phyloP scores from a whole-genome alignment of 139 green algal species.

The Penium margaritaceum region DNA sequence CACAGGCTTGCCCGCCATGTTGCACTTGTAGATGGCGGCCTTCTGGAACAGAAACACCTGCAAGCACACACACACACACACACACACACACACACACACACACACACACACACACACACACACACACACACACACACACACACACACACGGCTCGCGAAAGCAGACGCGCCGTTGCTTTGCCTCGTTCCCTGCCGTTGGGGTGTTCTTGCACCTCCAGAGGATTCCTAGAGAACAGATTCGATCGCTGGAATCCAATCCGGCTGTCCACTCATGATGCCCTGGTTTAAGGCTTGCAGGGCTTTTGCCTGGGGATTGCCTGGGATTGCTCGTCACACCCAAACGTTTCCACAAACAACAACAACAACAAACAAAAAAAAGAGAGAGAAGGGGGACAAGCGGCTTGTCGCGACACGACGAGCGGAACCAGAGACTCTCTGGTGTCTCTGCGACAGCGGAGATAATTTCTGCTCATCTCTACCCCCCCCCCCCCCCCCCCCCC shows the following conservation, averaged over 20 bases:
- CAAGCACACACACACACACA: background rate
- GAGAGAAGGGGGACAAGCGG: too few species aligned
- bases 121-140: background rate
- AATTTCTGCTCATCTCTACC: background rate
- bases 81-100: background rate
- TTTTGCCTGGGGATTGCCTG: too few species aligned
- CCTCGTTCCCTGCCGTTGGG: background rate
- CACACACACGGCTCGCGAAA: background rate
- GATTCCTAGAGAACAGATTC: background rate
- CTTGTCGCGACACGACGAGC: too few species aligned
- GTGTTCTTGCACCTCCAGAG: background rate
- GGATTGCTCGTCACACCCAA: too few species aligned
- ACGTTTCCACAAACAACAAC: too few species aligned
- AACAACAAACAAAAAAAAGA: too few species aligned
- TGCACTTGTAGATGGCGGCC: conserved; percentile 56
- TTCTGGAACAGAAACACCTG: conserved; percentile 96
- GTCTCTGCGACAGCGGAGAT: background rate
- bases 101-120: background rate
- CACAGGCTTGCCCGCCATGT: conserved; percentile 55
- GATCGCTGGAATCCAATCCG: too few species aligned
- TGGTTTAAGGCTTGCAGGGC: too few species aligned
- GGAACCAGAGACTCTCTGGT: background rate
- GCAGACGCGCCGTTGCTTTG: background rate
- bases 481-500: background rate
- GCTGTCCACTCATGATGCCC: too few species aligned